Evolutionary conservation across 495 filamentous ascomycete species (phyloP), one percentile per base, ranked within the genome.

Genomic region (Rostrohypoxylon terebratum): DNA sequence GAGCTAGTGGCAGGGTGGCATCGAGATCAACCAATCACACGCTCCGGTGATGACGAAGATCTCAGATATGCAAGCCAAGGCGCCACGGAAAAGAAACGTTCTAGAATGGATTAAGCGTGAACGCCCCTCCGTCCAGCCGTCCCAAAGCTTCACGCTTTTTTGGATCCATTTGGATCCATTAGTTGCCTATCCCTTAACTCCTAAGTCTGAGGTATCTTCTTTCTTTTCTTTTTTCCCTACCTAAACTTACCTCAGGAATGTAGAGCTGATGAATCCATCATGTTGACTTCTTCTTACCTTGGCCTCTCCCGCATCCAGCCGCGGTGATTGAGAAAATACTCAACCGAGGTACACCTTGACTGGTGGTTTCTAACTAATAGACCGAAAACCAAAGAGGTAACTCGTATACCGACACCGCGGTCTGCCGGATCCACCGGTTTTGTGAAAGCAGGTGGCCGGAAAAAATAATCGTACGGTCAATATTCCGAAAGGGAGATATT

Each of bases 21-120:
- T 61, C 55, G 20, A 74, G 71, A 74, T 74, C 11, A 64, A 11
- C 72, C 72, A 74, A 74, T 74, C 72, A 68, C 25, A 71, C 1
- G 36, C 16, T 10, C 40, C 3, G 14, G 20, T 20, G 51, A 9
- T 71, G 63, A 63, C 63, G 67, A 74, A 70, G 33, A 70, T 74
- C 61, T 69, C 59, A 48, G 42, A 73, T 21, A 65, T 66, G 71
- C 66, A 73, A 50, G 66, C 60, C 50, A 60, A 59, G 59, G 10
- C 66, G 36, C 50, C 66, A 48, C 14, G 33, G 16, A 61, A 42
- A 68, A 31, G 68, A 70, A 71, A 38, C 48, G 45, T 66, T 71
- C 62, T 71, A 71, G 68, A 71, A 65, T 60, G 2, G n/a, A 50
- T 50, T 38, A 38, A 54, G 11, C 42, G 14, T 59, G 18, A 34